Percentiles rank a stretch among this genome's conserved stretches.
These are phyloP conservation scores for Stipa capillata DNA, from an alignment of 176 grass and related monocot species.

Conservation along the genomic window DNA sequence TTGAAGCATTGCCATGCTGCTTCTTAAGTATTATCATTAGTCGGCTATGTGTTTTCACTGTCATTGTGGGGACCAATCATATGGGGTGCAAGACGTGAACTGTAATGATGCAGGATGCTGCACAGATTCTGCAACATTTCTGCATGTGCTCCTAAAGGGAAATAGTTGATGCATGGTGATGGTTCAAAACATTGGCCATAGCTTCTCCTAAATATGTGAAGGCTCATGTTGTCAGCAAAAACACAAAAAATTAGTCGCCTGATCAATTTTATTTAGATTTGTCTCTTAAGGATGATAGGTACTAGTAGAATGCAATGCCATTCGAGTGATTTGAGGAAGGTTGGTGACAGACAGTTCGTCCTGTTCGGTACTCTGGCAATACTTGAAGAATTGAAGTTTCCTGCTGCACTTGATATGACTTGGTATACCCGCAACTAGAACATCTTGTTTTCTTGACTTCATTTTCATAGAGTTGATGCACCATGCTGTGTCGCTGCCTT, in stretches of 20 bases:
- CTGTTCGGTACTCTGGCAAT: not conserved
- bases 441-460: not conserved
- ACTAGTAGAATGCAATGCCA: not conserved
- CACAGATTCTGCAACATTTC: not conserved
- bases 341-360: not conserved
- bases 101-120: not conserved
- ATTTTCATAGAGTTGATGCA: not conserved
- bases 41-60: not conserved
- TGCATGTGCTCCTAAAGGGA: not conserved
- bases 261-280: not conserved
- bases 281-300: not conserved
- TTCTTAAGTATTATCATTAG: conserved; percentile 10
- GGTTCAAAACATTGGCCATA: not conserved
- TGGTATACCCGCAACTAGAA: conserved; percentile 5
- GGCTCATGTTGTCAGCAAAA: not conserved
- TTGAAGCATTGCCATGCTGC: not conserved
- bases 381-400: not conserved
- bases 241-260: not conserved
- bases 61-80: not conserved
- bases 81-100: not conserved
- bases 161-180: not conserved
- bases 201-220: not conserved
- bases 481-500: not conserved
- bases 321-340: not conserved
- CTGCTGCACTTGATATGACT: not conserved